Evolutionary conservation across 2,329 filamentous ascomycete genomes (phyloP), one percentile per base, ranked within the genome.

Genomic region (Botrytis fabae): DNA sequence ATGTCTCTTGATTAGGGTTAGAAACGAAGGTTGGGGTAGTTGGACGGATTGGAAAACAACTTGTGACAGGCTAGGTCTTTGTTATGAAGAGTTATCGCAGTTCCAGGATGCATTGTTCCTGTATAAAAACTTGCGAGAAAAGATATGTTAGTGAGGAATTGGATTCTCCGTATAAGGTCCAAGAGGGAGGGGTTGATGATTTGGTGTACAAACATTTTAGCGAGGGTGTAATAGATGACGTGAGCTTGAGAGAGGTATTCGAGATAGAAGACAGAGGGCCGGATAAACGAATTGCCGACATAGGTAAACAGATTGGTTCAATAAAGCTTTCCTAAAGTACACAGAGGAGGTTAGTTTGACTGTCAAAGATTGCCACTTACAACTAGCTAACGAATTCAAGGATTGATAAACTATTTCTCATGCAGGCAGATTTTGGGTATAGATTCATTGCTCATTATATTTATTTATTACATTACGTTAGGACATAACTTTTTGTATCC

Each of bases 51-150:
- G 3, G 2, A 1, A 5, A 4, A 12, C 1, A 12, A 32, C 2
- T 1, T 2, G 18, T 2, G 0, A 1, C 0, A 1, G 0, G 2
- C 9, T 44, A 44, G 16, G 40, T 0, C 0, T 0, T 12, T 44
- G 40, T 32, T 64, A 64, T 46, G 16, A 64, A 64, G 0, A 22
- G n/a, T 42, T 64, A n/a, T 32, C 18, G 2, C 40, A 28, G 2
- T 44, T 46, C 4, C n/a, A 46, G n/a, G 18, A 44, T 14, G n/a
- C 61, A 32, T 44, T 64, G 40, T 16, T 44, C n/a, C 3, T 64
- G 18, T 46, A 22, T 32, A 5, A 25, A 5, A 32, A 46, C 1
- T 2, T 25, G 12, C 2, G 22, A 1, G 40, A 1, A 18, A 62
- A 42, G 18, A 0, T 62, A 28, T 2, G 8, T 2, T 4, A 1